Evolutionary conservation across 495 filamentous ascomycete genomes (phyloP).

Genomic region (Neurospora africana): DNA sequence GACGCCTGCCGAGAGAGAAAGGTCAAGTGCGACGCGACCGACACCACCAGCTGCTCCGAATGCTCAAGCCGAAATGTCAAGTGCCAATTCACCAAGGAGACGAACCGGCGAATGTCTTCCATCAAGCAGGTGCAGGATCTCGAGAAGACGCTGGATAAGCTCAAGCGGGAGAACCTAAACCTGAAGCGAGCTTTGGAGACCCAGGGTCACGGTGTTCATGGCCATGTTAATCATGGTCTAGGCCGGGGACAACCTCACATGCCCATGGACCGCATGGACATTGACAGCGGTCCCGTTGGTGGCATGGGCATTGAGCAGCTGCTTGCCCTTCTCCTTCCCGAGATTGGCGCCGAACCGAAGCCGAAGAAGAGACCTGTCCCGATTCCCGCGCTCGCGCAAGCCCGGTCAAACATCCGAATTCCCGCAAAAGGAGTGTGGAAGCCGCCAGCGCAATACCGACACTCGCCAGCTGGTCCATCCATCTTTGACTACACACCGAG

Average conservation of each 20-base stretch:
- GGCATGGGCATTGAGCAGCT: conserved; percentile 36
- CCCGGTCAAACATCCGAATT: conserved; percentile 61
- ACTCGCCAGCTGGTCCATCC: conserved; percentile 35
- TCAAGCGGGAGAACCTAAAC: conserved; percentile 63
- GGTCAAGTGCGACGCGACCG: conserved; percentile 98
- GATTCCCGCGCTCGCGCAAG: conserved; percentile 58
- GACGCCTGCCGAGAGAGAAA: conserved; percentile 96
- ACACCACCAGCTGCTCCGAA: conserved; percentile 90
- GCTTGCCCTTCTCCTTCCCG: conserved; percentile 54
- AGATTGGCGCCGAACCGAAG: conserved; percentile 53
- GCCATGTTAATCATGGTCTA: not conserved
- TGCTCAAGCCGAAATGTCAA: conserved; percentile 91
- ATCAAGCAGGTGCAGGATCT: conserved; percentile 99
- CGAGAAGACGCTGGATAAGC: conserved; percentile 74
- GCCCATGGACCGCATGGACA: conserved; percentile 46
- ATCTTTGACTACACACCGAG: conserved; percentile 37
- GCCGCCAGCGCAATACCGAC: conserved; percentile 61
- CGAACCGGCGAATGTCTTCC: conserved; percentile 95
- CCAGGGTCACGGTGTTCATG: not conserved
- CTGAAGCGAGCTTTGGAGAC: conserved; percentile 20
- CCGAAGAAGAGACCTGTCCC: conserved; percentile 47
- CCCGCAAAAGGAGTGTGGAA: conserved; percentile 75
- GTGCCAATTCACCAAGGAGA: conserved; percentile 98
- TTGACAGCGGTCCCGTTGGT: conserved; percentile 33
- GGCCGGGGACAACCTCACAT: conserved; percentile 35